phyloP scores from a whole-genome alignment of 2,329 filamentous ascomycete species.

The Iodosphaeria phyllophila region DNA sequence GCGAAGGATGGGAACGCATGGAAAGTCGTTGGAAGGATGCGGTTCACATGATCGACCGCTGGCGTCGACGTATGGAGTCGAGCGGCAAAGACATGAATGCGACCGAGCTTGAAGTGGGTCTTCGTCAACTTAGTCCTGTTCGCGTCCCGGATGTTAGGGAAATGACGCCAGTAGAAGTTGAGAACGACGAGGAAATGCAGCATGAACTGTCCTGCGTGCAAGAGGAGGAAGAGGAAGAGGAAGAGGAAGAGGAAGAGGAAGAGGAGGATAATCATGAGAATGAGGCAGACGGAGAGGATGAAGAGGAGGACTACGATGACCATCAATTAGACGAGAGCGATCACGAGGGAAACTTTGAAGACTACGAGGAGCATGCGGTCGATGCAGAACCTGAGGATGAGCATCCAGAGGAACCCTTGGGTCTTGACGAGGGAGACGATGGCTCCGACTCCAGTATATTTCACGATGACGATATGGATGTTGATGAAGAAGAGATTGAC shows the following conservation, averaged over 20 bases:
- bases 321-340: no score
- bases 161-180: conserved; percentile 14
- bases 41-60: conserved; percentile 76
- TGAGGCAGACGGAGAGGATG: conserved; percentile 9
- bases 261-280: conserved; percentile 21
- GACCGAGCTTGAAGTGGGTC: conserved; percentile 47
- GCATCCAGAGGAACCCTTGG: no score
- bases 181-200: conserved; percentile 9
- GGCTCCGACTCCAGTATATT: conserved; percentile 26
- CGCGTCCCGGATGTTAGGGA: conserved; percentile 32
- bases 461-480: conserved; percentile 25
- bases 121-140: conserved; percentile 43
- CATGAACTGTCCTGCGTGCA: conserved; percentile 18
- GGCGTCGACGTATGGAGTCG: conserved; percentile 64
- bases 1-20: conserved; percentile 85
- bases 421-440: no score
- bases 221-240: conserved; percentile 28
- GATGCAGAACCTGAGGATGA: no score
- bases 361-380: no score
- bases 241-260: conserved; percentile 16
- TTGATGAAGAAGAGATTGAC: conserved; percentile 14
- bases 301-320: conserved; percentile 12
- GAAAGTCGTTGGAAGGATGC: conserved; percentile 81
- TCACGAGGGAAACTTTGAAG: no score
- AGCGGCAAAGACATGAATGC: conserved; percentile 52